These are phyloP conservation scores for Xenosphaeropsis pyriputrescens DNA, from an alignment of 2,329 filamentous ascomycete species.

Conservation along the genomic window DNA sequence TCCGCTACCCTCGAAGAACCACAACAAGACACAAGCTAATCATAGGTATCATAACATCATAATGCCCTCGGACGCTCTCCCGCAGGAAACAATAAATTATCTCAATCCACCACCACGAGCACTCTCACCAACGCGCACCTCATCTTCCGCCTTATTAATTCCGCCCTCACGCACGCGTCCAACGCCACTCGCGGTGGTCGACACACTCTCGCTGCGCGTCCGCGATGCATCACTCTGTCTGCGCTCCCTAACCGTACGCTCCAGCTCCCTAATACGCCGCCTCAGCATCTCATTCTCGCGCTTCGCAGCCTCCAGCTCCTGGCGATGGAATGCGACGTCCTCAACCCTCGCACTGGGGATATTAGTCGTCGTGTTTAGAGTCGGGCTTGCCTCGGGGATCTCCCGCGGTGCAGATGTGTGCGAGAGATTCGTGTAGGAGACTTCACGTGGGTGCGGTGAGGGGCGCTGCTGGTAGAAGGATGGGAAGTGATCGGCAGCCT, in stretches of 20 bases:
- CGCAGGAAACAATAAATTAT: background rate
- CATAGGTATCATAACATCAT: too few relatives aligned
- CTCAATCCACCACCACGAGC: constrained; percentile 32
- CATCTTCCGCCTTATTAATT: constrained; percentile 28
- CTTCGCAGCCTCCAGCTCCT: constrained; percentile 45
- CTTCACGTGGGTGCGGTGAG: constrained; percentile 10
- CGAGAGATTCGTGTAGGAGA: constrained; percentile 1
- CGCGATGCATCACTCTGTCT: constrained; percentile 25
- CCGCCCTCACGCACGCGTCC: constrained; percentile 23
- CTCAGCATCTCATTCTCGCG: constrained; percentile 49
- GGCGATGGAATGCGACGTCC: constrained; percentile 42
- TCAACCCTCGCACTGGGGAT: constrained; percentile 23
- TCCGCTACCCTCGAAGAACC: too few relatives aligned
- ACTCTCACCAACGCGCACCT: constrained; percentile 45
- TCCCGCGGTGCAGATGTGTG: too few relatives aligned
- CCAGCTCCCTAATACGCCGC: constrained; percentile 45
- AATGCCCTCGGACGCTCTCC: too few relatives aligned
- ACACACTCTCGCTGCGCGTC: constrained; percentile 35
- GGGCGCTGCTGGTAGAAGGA: constrained; percentile 14
- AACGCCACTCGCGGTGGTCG: constrained; percentile 33
- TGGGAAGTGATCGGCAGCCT: constrained; percentile 15
- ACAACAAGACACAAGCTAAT: too few relatives aligned
- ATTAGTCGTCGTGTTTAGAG: too few relatives aligned
- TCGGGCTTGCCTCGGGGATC: too few relatives aligned
- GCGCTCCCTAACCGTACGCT: constrained; percentile 28